These are phyloP conservation scores for Komagataella ulmi DNA, from an alignment of 805 yeast genomes.

Conservation along the genomic window DNA sequence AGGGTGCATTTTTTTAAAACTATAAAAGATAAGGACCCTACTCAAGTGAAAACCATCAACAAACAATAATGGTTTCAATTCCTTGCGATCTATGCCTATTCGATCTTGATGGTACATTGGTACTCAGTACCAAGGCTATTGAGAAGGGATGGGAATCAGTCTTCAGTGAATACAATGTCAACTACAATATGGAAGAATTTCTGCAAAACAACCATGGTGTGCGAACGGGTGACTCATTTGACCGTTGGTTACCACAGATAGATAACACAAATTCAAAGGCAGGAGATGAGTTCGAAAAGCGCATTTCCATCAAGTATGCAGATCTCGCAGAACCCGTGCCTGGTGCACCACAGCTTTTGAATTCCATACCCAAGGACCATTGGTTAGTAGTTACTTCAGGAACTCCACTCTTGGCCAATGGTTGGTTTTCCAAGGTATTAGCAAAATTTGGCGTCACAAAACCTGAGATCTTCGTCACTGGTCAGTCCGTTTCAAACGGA, in stretches of 20 bases:
- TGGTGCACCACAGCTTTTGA: slow-evolving; percentile 58
- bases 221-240: slow-evolving; percentile 69
- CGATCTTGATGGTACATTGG: slow-evolving; percentile 82
- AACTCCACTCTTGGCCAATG: slow-evolving; percentile 59
- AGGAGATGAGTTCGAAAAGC: slow-evolving; percentile 36
- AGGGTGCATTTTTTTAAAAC: neutral
- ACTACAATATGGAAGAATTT: slow-evolving; percentile 41
- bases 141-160: slow-evolving; percentile 74
- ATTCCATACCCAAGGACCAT: slow-evolving; percentile 39
- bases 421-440: slow-evolving; percentile 61
- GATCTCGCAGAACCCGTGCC: slow-evolving; percentile 62
- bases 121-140: slow-evolving; percentile 72
- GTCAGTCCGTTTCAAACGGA: slow-evolving; percentile 67
- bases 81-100: slow-evolving; percentile 27
- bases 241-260: slow-evolving; percentile 61
- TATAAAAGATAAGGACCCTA: neutral
- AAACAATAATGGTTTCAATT: slow-evolving; percentile 1
- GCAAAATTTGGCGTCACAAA: slow-evolving; percentile 26
- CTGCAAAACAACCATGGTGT: slow-evolving; percentile 72
- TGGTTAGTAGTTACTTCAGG: slow-evolving; percentile 91
- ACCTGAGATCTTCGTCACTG: slow-evolving; percentile 73
- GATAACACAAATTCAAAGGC: slow-evolving; percentile 55
- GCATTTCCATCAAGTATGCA: slow-evolving; percentile 61
- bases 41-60: slow-evolving; percentile 3
- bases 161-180: slow-evolving; percentile 46